Base-by-base conservation (phyloP, 352 stramenopile species). In the Pythium sp. region DNA sequence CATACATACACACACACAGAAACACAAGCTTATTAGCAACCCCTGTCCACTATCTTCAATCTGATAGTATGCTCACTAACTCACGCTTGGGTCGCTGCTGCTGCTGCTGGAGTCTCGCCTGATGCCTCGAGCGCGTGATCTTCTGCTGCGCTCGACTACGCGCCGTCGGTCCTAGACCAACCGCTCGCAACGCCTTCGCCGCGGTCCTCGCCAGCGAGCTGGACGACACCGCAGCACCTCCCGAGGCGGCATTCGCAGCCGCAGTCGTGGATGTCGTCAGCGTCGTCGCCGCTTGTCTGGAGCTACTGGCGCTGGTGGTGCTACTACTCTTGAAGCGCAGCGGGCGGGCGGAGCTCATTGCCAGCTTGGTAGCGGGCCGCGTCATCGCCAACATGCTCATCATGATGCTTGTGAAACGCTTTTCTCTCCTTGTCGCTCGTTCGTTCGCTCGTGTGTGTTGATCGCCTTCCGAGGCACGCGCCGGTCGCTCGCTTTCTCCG, bases 101-200 rank as follows among this genome's bases (percentile, higher is more conserved):
- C 34, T 71, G 70, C 62, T 75, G 41, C 32, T 53, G 62, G 36
- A 46, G 47, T 26, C n/a, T 38, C 32, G 60, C 32, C 9, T 30
- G n/a, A 43, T 61, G 38, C 32, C 56, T 61, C 30, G 30, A 65
- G 30, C 67, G 67, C 61, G 53, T 54, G 34, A 72, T 63, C 67
- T 72, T 72, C 51, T 72, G 71, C 36, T 77, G 73, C n/a, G 60
- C 41, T 20, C 64, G 41, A 34, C 73, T 60, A 14, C 71, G 74
- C 62, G 73, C 49, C 53, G 74, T 67, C 6, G 74, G 74, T 30
- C 65, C 65, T 8, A 71, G 28, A 41, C 75, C 71, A 55, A 72
- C 54, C 46, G 68, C 54, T 20, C 73, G 57, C 73, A 74, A 41
- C n/a, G 65, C 65, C 22, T 71, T 66, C 71, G 69, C 65, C 62